Percentiles rank a stretch among this genome's conserved stretches.
Evolutionary conservation across 495 filamentous ascomycete genomes (phyloP).

Genomic region (Lophiostoma macrostomum): DNA sequence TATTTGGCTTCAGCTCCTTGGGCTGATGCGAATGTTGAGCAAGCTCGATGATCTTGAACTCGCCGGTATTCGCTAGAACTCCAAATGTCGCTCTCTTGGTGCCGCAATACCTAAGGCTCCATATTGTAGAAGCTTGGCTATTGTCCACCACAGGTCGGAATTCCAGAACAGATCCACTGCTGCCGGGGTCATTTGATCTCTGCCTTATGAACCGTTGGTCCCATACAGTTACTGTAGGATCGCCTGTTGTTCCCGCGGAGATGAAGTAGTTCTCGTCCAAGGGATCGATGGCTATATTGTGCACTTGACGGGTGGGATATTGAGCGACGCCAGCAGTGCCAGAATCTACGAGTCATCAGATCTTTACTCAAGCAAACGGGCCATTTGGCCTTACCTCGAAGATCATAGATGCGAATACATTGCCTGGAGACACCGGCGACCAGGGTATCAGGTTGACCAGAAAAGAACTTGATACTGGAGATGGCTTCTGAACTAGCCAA

Average conservation of each 20-base stretch:
- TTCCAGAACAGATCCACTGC: constrained; percentile 57
- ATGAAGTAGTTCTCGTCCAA: constrained; percentile 92
- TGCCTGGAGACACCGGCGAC: constrained; percentile 82
- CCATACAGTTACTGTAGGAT: constrained; percentile 79
- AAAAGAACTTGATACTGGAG: constrained; percentile 86
- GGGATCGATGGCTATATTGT: constrained; percentile 87
- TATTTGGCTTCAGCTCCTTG: constrained; percentile 4
- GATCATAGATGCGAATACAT: constrained; percentile 83
- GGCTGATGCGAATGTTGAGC: constrained; percentile 31
- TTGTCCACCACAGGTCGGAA: constrained; percentile 62
- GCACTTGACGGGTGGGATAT: constrained; percentile 79
- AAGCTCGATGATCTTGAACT: constrained; percentile 61
- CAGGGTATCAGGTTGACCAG: constrained; percentile 76
- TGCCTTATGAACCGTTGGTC: constrained; percentile 68
- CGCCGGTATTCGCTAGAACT: constrained; percentile 72
- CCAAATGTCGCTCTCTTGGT: constrained; percentile 71
- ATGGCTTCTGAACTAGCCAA: constrained; percentile 83
- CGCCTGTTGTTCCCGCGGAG: constrained; percentile 67
- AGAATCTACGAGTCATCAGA: constrained; percentile 24
- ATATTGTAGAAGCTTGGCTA: constrained; percentile 54
- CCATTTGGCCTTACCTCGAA: constrained; percentile 60
- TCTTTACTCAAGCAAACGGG: background rate
- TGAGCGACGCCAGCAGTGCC: constrained; percentile 43
- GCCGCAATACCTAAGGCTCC: constrained; percentile 76
- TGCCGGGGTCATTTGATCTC: constrained; percentile 42